These are phyloP conservation scores for Aspergillus panamensis DNA, from an alignment of 495 filamentous ascomycete genomes.

Conservation along the genomic window DNA sequence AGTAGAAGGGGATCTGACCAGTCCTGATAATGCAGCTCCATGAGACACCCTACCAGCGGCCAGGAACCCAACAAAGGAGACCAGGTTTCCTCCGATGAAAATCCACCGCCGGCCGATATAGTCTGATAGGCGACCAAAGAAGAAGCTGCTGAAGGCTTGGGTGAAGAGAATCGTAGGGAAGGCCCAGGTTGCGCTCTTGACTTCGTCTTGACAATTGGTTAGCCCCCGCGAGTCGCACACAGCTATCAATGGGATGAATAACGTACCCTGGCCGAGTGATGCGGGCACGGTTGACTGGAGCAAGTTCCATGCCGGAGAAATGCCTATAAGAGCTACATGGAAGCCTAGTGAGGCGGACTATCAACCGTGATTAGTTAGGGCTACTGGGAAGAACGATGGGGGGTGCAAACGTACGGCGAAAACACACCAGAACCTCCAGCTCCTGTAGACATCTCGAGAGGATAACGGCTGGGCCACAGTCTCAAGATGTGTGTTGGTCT, in stretches of 20 bases:
- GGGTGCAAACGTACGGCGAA: neutral
- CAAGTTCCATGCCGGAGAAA: neutral
- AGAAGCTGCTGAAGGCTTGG: constrained; percentile 3
- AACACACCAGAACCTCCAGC: neutral
- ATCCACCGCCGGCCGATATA: constrained; percentile 11
- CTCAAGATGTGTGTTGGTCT: neutral
- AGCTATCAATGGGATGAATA: neutral
- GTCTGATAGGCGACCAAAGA: constrained; percentile 7
- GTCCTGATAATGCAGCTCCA: neutral
- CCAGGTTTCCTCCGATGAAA: constrained; percentile 1
- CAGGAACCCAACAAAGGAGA: constrained; percentile 2
- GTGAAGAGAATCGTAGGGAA: constrained; percentile 8
- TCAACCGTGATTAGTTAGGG: neutral
- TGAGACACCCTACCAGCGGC: neutral
- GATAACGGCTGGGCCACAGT: neutral
- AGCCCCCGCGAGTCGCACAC: no score
- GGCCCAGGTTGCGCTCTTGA: neutral
- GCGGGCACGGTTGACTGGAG: neutral
- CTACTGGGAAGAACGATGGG: neutral
- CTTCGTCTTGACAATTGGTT: no score
- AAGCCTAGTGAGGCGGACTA: neutral
- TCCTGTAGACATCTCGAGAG: neutral
- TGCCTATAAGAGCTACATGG: neutral
- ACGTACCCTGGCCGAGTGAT: neutral
- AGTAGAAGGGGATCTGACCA: neutral